These are phyloP conservation scores for Pseudogymnoascus sp. DNA, from an alignment of 2,329 filamentous ascomycete genomes.

Conservation along the genomic window DNA sequence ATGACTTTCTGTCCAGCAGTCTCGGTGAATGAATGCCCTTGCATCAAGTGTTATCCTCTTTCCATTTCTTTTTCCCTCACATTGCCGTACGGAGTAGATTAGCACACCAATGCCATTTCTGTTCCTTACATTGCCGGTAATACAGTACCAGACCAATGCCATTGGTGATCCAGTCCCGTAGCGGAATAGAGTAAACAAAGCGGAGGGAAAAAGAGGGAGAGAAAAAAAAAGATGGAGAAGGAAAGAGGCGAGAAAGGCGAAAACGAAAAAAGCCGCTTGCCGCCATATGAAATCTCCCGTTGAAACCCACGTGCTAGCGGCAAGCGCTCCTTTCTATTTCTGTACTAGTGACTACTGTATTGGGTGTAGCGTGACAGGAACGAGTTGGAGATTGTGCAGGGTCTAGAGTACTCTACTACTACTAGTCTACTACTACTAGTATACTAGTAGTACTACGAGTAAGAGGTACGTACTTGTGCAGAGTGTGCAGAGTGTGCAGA, in stretches of 20 bases:
- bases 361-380: not conserved
- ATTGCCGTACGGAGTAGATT: too few species aligned
- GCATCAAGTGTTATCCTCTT: too few species aligned
- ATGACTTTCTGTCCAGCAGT: not conserved
- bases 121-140: not conserved
- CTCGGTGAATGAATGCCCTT: too few species aligned
- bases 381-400: not conserved
- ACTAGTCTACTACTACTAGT: too few species aligned
- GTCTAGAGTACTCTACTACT: not conserved
- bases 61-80: too few species aligned
- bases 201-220: not conserved
- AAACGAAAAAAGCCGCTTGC: conserved; percentile 2
- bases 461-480: not conserved
- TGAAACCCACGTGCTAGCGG: conserved; percentile 8
- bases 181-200: too few species aligned
- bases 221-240: conserved; percentile 9
- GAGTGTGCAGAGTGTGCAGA: too few species aligned
- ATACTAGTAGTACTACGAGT: too few species aligned
- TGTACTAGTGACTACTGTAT: not conserved
- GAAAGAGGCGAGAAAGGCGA: not conserved
- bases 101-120: not conserved
- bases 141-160: not conserved
- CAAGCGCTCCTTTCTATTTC: not conserved
- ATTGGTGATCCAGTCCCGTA: not conserved
- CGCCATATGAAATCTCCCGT: conserved; percentile 9